Conservation (phyloP, 164 flowering plant genomes). For the Saururus chinensis region DNA sequence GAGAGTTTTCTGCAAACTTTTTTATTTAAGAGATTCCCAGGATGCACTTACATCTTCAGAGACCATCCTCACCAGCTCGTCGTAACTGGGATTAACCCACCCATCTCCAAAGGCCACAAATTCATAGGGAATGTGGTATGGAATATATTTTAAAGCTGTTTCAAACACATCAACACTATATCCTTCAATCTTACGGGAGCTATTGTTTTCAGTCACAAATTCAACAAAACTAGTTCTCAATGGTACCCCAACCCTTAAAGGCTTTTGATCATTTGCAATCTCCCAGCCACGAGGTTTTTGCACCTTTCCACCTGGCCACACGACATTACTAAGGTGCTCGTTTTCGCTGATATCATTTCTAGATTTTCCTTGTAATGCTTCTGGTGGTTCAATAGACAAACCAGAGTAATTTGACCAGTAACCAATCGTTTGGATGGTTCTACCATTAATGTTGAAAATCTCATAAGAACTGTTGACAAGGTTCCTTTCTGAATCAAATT, state of each 20-base stretch:
- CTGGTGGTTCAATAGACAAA: constrained; percentile 38
- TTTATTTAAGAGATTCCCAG: background rate
- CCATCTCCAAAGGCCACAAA: constrained; percentile 62
- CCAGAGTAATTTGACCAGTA: constrained; percentile 53
- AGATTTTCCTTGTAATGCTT: constrained; percentile 7
- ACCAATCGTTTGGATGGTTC: constrained; percentile 29
- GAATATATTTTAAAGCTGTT: constrained; percentile 39
- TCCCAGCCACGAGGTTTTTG: constrained; percentile 73
- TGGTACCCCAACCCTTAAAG: constrained; percentile 55
- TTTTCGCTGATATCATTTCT: constrained; percentile 4
- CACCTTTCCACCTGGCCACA: constrained; percentile 54
- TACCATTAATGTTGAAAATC: constrained; percentile 32
- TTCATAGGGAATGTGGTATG: constrained; percentile 44
- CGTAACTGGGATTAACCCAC: constrained; percentile 43
- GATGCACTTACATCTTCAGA: constrained; percentile 40
- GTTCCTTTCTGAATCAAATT: constrained; percentile 35
- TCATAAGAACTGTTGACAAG: constrained; percentile 32
- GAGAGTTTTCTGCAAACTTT: background rate
- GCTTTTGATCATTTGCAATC: constrained; percentile 33
- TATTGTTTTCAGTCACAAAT: constrained; percentile 30
- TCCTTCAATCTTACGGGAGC: constrained; percentile 31
- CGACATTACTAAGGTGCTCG: constrained; percentile 31
- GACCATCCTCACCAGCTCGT: constrained; percentile 43
- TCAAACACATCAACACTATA: constrained; percentile 70
- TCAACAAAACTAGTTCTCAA: constrained; percentile 43